Evolutionary conservation across 2,329 filamentous ascomycete species (phyloP).

Genomic region (Pyrenophora seminiperda): DNA sequence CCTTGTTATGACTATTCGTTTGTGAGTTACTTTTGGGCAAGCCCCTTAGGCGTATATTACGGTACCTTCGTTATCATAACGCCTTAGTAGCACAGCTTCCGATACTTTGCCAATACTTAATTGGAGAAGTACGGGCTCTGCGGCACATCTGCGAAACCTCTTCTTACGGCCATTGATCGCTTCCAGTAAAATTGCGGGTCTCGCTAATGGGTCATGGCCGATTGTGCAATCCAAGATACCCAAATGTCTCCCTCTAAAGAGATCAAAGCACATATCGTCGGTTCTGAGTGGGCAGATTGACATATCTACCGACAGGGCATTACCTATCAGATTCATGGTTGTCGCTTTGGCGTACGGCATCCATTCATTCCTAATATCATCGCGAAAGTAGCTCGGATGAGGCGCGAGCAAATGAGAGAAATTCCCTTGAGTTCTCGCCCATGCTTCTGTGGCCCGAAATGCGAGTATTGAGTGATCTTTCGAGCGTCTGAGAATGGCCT

Average conservation of each 20-base stretch:
- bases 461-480: background rate
- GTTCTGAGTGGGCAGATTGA: background rate
- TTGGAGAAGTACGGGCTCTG: background rate
- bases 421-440: too few species aligned
- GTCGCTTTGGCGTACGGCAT: background rate
- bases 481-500: conserved; percentile 18
- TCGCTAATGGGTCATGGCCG: background rate
- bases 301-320: background rate
- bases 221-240: background rate
- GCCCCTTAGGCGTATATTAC: too few species aligned
- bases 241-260: background rate
- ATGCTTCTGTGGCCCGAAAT: background rate
- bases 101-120: background rate
- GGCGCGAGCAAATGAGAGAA: background rate
- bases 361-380: background rate
- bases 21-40: too few species aligned
- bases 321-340: background rate
- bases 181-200: background rate
- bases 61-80: too few species aligned
- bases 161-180: background rate
- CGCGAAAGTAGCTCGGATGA: background rate
- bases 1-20: too few species aligned
- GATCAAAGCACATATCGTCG: too few species aligned
- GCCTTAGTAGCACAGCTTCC: background rate
- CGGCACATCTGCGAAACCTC: background rate